phyloP scores from a whole-genome alignment of 768 basidiomycete genomes.

The Hortiboletus campestris region DNA sequence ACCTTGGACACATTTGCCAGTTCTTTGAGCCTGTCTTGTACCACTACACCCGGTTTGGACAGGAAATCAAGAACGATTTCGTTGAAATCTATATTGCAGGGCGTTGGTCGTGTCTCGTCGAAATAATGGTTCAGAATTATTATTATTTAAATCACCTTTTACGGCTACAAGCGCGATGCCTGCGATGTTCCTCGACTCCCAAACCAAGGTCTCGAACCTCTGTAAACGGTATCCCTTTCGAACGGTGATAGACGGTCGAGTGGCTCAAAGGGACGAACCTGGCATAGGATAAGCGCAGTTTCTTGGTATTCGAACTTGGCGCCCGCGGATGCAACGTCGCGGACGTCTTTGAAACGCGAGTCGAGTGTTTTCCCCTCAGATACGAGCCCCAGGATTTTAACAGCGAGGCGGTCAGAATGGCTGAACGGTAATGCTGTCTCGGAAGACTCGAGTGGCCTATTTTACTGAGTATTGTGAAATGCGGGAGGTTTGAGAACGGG shows the following conservation, averaged over 20 bases:
- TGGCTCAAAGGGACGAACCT: slow-evolving; percentile 1
- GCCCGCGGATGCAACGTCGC: slow-evolving; percentile 1
- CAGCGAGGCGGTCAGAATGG: slow-evolving; percentile 3
- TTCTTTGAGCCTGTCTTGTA: slow-evolving; percentile 16
- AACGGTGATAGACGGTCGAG: not conserved
- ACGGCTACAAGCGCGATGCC: slow-evolving; percentile 12
- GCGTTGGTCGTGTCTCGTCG: not conserved
- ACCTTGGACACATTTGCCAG: slow-evolving; percentile 10
- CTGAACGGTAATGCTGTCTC: slow-evolving; percentile 6
- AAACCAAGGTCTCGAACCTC: slow-evolving; percentile 15
- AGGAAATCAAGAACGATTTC: slow-evolving; percentile 21
- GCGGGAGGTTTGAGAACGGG: not conserved
- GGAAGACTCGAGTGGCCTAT: not conserved
- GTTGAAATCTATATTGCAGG: slow-evolving; percentile 12
- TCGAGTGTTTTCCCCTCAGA: slow-evolving; percentile 13
- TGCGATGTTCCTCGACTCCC: slow-evolving; percentile 19
- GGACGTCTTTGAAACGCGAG: slow-evolving; percentile 13
- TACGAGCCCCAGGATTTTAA: slow-evolving; percentile 9
- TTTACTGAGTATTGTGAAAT: not conserved
- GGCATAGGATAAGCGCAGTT: slow-evolving; percentile 2
- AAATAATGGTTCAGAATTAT: not conserved
- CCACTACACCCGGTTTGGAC: slow-evolving; percentile 3
- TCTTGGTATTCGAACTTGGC: slow-evolving; percentile 10
- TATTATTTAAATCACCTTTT: slow-evolving; percentile 10
- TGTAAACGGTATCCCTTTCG: not conserved